Base-by-base conservation (phyloP, 2,329 filamentous ascomycete species). In the Coniochaeta ligniaria region DNA sequence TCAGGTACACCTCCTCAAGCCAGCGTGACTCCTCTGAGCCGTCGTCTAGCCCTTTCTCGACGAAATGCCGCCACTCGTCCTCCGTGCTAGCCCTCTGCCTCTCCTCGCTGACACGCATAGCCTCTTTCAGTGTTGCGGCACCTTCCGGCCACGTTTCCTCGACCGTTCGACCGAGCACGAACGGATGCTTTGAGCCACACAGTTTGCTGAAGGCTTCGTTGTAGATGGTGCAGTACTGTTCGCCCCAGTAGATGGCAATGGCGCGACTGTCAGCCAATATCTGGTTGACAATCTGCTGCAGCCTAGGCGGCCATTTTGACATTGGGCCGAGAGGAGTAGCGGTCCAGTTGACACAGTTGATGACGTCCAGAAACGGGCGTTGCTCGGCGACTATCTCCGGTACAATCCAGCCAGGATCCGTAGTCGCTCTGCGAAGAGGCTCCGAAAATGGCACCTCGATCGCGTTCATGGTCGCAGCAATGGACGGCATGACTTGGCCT, bases 191-290 rank as follows among this genome's bases (percentile, higher is more conserved):
- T 60, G 84, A 79, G 7, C 85, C 85, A 60, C 83, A 84, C 9
- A 88, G 75, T 58, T 80, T 72, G 64, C 83, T 77, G 65, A 90
- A 91, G 0, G 88, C 86, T 66, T 90, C 87, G 66, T 92, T 92
- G 73, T 92, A 92, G 11, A 92, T 83, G 8, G 82, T 81, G 17
- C 86, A 80, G 47, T 84, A 78, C 14, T 85, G 78, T 1, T 80
- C 73, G 1, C 84, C 84, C 84, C 84, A 87, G 66, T 86, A 87
- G 71, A 86, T 80, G 11, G 82, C 82, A 22, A 81, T 80, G 3
- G 81, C 80, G 17, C 73, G 69, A 28, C 73, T 74, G 66, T 79
- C 76, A 28, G 72, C 71, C 33, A 78, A 68, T 38, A 76, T 71
- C 59, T 78, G 71, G 61, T 74, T 72, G 60, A 75, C 70, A 1